Conservation (phyloP, 768 basidiomycete genomes). For the Xerocomus brunneocitrinus region DNA sequence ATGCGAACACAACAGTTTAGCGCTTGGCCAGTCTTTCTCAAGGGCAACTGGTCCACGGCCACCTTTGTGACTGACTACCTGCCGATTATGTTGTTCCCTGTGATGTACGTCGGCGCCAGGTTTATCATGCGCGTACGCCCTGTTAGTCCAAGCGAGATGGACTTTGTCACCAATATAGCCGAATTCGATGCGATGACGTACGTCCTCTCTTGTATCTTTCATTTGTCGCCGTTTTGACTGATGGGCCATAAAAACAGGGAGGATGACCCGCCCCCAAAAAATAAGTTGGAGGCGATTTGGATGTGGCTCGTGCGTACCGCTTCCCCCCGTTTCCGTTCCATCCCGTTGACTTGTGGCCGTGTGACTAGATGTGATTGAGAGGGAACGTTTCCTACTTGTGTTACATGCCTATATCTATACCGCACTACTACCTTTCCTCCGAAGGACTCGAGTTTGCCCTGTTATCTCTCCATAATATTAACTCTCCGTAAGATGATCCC, state of each 20-base stretch:
- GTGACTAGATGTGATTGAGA: background rate
- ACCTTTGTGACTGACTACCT: constrained; percentile 42
- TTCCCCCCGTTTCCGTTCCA: too few relatives aligned
- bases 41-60: constrained; percentile 34
- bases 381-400: background rate
- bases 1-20: constrained; percentile 30
- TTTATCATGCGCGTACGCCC: constrained; percentile 7
- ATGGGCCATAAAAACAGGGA: constrained; percentile 10
- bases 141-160: constrained; percentile 20
- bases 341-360: background rate
- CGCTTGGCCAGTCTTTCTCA: constrained; percentile 40
- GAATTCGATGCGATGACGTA: constrained; percentile 31
- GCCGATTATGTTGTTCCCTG: constrained; percentile 41
- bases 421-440: background rate
- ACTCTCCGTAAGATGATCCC: too few relatives aligned
- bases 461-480: too few relatives aligned
- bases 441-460: too few relatives aligned
- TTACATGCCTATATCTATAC: background rate
- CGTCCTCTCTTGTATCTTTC: background rate
- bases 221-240: background rate
- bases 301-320: constrained; percentile 22
- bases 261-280: constrained; percentile 27
- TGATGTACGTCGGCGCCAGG: constrained; percentile 37
- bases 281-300: constrained; percentile 25
- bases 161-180: constrained; percentile 20